Conservation (phyloP, 2,329 filamentous ascomycete species). For the Trichocomaceae sp. region DNA sequence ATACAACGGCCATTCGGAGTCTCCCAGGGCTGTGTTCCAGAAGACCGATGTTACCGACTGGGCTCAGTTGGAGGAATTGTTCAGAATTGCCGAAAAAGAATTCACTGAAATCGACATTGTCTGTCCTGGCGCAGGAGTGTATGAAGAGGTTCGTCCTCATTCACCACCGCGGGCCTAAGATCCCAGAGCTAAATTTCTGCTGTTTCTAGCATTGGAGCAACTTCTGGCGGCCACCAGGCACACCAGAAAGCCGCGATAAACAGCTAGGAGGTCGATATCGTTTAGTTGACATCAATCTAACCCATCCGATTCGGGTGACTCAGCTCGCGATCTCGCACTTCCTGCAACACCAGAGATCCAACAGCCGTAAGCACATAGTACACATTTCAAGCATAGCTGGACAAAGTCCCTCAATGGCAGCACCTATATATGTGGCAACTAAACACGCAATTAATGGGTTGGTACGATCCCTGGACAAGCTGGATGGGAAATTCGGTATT, state of each 20-base stretch:
- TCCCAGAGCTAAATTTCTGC: background rate
- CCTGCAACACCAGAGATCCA: constrained; percentile 25
- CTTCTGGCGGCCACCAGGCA: constrained; percentile 46
- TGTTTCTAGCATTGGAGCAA: constrained; percentile 39
- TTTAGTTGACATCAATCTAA: constrained; percentile 46
- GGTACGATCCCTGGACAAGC: constrained; percentile 43
- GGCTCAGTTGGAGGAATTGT: constrained; percentile 45
- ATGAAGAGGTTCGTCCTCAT: constrained; percentile 35
- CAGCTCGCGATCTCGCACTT: constrained; percentile 47
- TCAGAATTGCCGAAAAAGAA: constrained; percentile 42
- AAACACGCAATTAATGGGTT: constrained; percentile 47
- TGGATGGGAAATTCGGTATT: constrained; percentile 47
- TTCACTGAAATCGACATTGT: constrained; percentile 45
- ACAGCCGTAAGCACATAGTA: constrained; percentile 38
- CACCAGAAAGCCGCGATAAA: constrained; percentile 36
- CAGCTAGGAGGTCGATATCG: constrained; percentile 38
- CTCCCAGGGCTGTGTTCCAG: constrained; percentile 37
- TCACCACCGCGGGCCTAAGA: background rate
- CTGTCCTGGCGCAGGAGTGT: constrained; percentile 43
- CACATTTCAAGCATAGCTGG: constrained; percentile 46
- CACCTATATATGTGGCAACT: constrained; percentile 44
- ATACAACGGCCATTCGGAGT: constrained; percentile 23
- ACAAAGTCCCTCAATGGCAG: constrained; percentile 32
- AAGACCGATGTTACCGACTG: constrained; percentile 46
- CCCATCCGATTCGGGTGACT: constrained; percentile 47